Conservation (phyloP, 2,329 filamentous ascomycete genomes). For the Fusarium illudens region DNA sequence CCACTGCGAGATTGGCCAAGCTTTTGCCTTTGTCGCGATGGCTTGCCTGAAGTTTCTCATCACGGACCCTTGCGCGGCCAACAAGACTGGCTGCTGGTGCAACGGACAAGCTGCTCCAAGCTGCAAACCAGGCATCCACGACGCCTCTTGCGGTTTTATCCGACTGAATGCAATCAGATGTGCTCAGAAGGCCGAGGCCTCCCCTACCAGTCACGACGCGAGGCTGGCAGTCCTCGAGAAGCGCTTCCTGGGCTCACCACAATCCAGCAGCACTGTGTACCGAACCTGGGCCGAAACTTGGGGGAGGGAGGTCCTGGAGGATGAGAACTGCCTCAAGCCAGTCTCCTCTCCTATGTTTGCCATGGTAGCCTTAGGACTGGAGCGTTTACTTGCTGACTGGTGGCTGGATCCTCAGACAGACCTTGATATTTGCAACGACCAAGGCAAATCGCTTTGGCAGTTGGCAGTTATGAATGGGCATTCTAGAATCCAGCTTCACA, state of each 20-base stretch:
- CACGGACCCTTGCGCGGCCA: neutral
- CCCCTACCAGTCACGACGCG: neutral
- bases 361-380: neutral
- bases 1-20: neutral
- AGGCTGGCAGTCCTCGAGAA: neutral
- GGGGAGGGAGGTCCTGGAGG: neutral
- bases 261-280: neutral
- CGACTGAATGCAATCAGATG: neutral
- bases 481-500: no score
- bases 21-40: neutral
- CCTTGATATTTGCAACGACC: neutral
- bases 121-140: neutral
- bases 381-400: neutral
- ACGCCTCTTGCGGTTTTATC: neutral
- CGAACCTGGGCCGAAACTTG: neutral
- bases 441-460: neutral
- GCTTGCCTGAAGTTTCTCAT: slow-evolving; percentile 8
- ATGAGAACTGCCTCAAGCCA: neutral
- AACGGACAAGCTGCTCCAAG: neutral
- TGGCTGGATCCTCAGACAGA: neutral
- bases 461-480: no score
- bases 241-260: neutral
- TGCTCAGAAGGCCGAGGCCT: neutral
- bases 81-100: neutral
- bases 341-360: neutral